Percentiles rank a stretch among this genome's conserved stretches.
These are phyloP conservation scores for Cercospora zeae-maydis DNA, from an alignment of 2,329 filamentous ascomycete genomes.

Conservation along the genomic window DNA sequence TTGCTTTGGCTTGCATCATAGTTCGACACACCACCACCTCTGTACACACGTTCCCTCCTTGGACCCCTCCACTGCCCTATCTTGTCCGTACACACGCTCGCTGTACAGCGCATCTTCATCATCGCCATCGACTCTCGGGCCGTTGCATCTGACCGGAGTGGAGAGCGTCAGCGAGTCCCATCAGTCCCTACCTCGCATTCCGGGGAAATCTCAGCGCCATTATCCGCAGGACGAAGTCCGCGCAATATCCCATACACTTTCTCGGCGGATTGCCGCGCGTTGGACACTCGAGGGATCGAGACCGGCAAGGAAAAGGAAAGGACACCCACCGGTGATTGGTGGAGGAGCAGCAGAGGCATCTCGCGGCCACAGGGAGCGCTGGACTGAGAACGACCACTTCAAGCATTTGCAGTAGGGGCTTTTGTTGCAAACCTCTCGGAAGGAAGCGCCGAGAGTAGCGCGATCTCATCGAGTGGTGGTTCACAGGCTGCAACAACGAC, in stretches of 20 bases:
- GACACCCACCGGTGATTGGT: not conserved
- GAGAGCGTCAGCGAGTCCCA: not conserved
- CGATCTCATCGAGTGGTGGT: not conserved
- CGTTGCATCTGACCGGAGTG: not conserved
- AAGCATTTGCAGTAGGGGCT: not conserved
- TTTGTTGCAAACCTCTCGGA: not conserved
- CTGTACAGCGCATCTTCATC: slow-evolving; percentile 18
- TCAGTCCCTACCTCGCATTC: not conserved
- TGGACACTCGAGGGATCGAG: not conserved
- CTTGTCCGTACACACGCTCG: slow-evolving; percentile 14
- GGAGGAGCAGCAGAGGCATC: not conserved
- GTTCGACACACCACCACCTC: slow-evolving; percentile 5
- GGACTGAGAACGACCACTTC: not conserved
- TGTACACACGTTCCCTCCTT: slow-evolving; percentile 22
- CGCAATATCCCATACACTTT: not conserved
- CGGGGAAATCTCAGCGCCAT: not conserved
- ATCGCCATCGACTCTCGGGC: slow-evolving; percentile 3
- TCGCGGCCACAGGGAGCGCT: not conserved
- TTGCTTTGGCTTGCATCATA: slow-evolving; percentile 22
- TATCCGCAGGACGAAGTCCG: slow-evolving; percentile 4
- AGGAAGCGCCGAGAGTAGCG: not conserved
- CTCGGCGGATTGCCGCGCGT: not conserved
- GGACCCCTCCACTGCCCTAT: slow-evolving; percentile 4
- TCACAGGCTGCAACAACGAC: not conserved
- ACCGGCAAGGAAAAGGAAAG: not conserved